Conservation (phyloP, 352 stramenopile species). For the Globisporangium lucens region DNA sequence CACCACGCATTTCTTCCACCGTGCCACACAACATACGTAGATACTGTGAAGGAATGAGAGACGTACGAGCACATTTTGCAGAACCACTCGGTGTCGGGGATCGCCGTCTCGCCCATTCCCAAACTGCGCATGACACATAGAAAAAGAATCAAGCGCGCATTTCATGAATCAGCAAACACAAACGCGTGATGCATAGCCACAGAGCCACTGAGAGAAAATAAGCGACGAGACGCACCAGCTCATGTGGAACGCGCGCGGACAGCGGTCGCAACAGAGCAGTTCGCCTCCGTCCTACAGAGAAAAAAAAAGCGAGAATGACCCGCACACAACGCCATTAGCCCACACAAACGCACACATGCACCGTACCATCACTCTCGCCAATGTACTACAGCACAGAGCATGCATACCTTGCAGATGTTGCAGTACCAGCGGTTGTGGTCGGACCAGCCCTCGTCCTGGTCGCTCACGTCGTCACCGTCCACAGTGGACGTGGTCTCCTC, state of each 20-base stretch:
- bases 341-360: not conserved
- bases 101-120: conserved; percentile 69
- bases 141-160: too few species aligned
- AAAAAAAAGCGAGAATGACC: not conserved
- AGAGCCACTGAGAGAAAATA: not conserved
- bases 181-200: not conserved
- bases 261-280: conserved; percentile 90
- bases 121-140: conserved; percentile 14
- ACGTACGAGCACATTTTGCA: conserved; percentile 87
- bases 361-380: not conserved
- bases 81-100: conserved; percentile 84
- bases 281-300: conserved; percentile 60
- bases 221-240: conserved; percentile 42
- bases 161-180: not conserved
- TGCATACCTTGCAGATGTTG: conserved; percentile 79
- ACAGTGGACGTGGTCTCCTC: conserved; percentile 25
- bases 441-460: conserved; percentile 62
- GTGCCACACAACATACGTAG: too few species aligned
- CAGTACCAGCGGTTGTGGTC: conserved; percentile 90
- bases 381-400: not conserved
- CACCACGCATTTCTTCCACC: not conserved
- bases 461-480: conserved; percentile 35
- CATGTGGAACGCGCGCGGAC: conserved; percentile 92
- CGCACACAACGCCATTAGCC: not conserved
- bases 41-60: not conserved